Conservation (phyloP, 352 stramenopile species). For the Globisporangium mamillatum region DNA sequence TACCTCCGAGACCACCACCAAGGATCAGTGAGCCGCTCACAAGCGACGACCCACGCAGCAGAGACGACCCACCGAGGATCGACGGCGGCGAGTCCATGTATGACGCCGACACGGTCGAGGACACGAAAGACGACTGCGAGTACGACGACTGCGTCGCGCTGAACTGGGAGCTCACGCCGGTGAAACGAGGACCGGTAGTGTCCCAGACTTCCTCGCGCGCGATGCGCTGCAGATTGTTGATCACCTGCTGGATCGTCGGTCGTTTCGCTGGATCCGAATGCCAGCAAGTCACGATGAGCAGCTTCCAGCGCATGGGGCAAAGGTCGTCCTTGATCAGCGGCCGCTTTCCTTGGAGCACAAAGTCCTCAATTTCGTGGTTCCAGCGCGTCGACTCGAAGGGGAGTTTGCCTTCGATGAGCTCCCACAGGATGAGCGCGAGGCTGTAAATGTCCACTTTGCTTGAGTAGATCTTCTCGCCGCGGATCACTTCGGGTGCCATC, state of each 20-base stretch:
- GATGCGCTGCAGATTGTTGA: constrained; percentile 76
- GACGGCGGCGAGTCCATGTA: constrained; percentile 44
- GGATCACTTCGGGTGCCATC: constrained; percentile 90
- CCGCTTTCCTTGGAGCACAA: constrained; percentile 67
- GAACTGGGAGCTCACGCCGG: constrained; percentile 48
- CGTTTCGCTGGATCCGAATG: constrained; percentile 73
- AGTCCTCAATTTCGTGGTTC: constrained; percentile 86
- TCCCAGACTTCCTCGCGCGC: constrained; percentile 75
- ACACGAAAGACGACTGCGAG: constrained; percentile 36
- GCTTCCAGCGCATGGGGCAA: constrained; percentile 75
- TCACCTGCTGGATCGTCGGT: constrained; percentile 86
- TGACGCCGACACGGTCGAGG: constrained; percentile 29
- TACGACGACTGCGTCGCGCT: constrained; percentile 45
- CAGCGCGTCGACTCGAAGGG: constrained; percentile 80
- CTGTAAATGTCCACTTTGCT: constrained; percentile 91
- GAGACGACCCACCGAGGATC: constrained; percentile 17
- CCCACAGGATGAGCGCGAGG: constrained; percentile 84
- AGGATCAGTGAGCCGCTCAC: constrained; percentile 13
- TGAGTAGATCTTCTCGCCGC: constrained; percentile 81
- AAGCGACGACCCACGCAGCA: constrained; percentile 14
- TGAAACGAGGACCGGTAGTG: constrained; percentile 52
- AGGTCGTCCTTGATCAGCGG: constrained; percentile 63
- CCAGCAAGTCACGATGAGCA: constrained; percentile 83
- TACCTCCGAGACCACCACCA: constrained; percentile 13
- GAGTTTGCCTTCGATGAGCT: constrained; percentile 82